Percentiles rank a stretch among this genome's conserved stretches.
These are phyloP conservation scores for Heliamphora exappendiculata DNA, from an alignment of 148 eudicot species.

Conservation along the genomic window DNA sequence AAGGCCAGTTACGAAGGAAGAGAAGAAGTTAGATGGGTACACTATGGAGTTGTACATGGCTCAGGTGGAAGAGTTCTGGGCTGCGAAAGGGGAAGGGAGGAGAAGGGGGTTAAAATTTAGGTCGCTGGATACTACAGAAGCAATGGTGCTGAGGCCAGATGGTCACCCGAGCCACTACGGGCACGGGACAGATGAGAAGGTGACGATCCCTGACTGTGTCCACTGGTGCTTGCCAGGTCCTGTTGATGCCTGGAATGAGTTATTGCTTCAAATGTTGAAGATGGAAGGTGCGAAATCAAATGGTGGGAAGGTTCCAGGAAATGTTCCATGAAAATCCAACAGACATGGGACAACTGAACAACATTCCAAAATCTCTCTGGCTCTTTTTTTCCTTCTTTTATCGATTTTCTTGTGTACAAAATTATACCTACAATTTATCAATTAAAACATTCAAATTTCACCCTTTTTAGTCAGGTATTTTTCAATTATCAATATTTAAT, in stretches of 20 bases:
- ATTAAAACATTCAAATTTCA: no score
- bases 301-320: no score
- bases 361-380: no score
- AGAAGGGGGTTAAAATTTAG: constrained; percentile 26
- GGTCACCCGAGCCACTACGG: constrained; percentile 38
- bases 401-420: no score
- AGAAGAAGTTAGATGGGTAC: constrained; percentile 30
- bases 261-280: constrained; percentile 1
- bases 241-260: constrained; percentile 30
- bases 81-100: constrained; percentile 27
- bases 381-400: no score
- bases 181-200: constrained; percentile 40
- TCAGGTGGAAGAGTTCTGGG: constrained; percentile 42
- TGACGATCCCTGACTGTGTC: constrained; percentile 43
- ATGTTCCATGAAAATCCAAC: no score
- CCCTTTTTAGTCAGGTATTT: no score
- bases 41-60: constrained; percentile 28
- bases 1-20: constrained; percentile 31
- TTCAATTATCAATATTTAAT: no score
- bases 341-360: no score
- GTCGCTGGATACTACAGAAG: constrained; percentile 34
- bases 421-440: no score
- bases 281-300: constrained; percentile 27
- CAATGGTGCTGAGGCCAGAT: constrained; percentile 43
- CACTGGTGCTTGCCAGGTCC: constrained; percentile 78